Evolutionary conservation across 768 basidiomycete species (phyloP).

Genomic region (Phylloporus arenicola): DNA sequence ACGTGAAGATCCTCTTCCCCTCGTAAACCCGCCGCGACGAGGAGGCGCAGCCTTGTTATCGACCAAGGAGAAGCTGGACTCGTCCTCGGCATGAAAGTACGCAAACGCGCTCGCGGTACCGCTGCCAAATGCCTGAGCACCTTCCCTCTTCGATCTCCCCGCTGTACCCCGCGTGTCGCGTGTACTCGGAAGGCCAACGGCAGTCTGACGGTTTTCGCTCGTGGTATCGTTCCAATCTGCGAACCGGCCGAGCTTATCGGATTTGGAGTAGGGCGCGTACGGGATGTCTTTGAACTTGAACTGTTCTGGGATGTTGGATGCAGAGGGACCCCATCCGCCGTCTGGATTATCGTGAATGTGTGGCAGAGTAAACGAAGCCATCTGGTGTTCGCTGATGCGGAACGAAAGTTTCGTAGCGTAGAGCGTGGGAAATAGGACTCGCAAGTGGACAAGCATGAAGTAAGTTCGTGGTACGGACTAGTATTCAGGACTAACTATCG

Average conservation of each 20-base stretch:
- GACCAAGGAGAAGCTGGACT: slow-evolving; percentile 93
- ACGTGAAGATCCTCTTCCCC: slow-evolving; percentile 41
- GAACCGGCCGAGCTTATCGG: slow-evolving; percentile 95
- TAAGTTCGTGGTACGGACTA: slow-evolving; percentile 33
- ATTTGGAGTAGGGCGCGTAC: slow-evolving; percentile 97
- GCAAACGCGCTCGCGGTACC: slow-evolving; percentile 88
- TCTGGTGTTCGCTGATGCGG: slow-evolving; percentile 26
- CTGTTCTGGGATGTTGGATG: slow-evolving; percentile 76
- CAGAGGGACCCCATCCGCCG: slow-evolving; percentile 88
- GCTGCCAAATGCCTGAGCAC: slow-evolving; percentile 83
- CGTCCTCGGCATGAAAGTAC: slow-evolving; percentile 97
- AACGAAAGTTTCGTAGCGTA: slow-evolving; percentile 15
- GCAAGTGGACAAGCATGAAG: slow-evolving; percentile 54
- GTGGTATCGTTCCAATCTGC: slow-evolving; percentile 94
- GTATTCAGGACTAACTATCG: slow-evolving; percentile 7
- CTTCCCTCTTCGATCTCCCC: slow-evolving; percentile 64
- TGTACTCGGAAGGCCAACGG: slow-evolving; percentile 43
- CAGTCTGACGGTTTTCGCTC: slow-evolving; percentile 54
- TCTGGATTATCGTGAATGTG: slow-evolving; percentile 88
- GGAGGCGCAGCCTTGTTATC: slow-evolving; percentile 75
- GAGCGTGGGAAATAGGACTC: slow-evolving; percentile 22
- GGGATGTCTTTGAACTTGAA: slow-evolving; percentile 99
- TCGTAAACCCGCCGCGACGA: slow-evolving; percentile 63
- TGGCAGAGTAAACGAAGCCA: slow-evolving; percentile 83
- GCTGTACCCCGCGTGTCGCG: slow-evolving; percentile 47